phyloP scores from a whole-genome alignment of 306 rosid species.

The Rosa chinensis region DNA sequence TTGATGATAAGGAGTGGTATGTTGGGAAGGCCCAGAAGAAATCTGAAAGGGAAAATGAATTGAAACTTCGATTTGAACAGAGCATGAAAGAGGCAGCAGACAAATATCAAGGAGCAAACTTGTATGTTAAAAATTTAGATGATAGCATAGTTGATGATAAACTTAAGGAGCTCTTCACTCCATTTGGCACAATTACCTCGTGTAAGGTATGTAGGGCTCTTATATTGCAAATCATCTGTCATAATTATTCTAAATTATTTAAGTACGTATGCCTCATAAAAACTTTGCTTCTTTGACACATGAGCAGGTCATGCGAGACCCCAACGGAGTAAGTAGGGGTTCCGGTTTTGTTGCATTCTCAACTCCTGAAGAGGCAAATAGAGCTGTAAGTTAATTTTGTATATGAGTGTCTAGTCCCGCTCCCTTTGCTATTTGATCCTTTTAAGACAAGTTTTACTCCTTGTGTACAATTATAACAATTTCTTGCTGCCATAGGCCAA shows the following conservation, averaged over 20 bases:
- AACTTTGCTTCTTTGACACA: constrained; percentile 16
- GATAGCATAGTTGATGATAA: constrained; percentile 72
- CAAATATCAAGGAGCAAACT: constrained; percentile 89
- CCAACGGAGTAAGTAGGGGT: constrained; percentile 91
- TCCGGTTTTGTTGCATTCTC: constrained; percentile 97
- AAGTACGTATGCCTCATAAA: constrained; percentile 8
- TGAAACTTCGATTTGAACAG: constrained; percentile 75
- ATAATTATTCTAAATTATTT: not conserved
- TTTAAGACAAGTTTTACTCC: not conserved
- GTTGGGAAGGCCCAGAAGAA: constrained; percentile 97
- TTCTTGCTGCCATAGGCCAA: not conserved
- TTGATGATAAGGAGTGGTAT: constrained; percentile 85
- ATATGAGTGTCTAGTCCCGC: not conserved
- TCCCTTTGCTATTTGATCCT: not conserved
- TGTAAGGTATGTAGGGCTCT: constrained; percentile 64
- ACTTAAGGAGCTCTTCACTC: constrained; percentile 73
- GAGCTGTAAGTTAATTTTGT: constrained; percentile 69
- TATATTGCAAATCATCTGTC: not conserved
- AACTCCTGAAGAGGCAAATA: constrained; percentile 92
- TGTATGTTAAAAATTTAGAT: constrained; percentile 82
- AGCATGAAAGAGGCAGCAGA: constrained; percentile 91
- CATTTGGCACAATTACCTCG: constrained; percentile 77
- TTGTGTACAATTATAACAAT: not conserved
- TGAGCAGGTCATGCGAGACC: constrained; percentile 91
- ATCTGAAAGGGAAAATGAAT: constrained; percentile 83